Base-by-base conservation (phyloP, 2,329 filamentous ascomycete genomes). In the Pseudogymnoascus pannorum region DNA sequence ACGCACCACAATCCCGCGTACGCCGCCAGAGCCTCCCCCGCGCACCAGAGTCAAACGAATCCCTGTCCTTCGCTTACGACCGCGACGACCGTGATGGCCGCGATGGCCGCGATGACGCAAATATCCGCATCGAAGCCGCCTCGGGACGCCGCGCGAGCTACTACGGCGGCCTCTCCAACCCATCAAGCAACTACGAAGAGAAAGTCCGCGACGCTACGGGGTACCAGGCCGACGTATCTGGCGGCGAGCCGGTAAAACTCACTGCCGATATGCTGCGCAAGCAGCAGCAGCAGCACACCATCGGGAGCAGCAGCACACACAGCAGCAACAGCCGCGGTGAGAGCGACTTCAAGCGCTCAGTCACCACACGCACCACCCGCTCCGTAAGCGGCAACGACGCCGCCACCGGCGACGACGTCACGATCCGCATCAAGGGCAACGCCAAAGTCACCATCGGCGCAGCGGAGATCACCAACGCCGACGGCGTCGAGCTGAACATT, bases 291-390 rank as follows among this genome's bases (percentile, higher is more conserved):
- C n/a, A n/a, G n/a, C n/a, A n/a, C 76, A 77, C 74, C 64, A 78
- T 75, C 62, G 77, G 75, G 5, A 83, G 79, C 74, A 84, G 80
- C 68, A 85, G 80, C 38, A 86, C 78, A 59, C 79, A 79, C 65
- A 86, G 80, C 76, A 85, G 78, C 64, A 79, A 72, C 20, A 87
- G 84, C 69, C 83, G 78, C 44, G 85, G 87, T 66, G 84, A 87
- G 62, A 87, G 84, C 72, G 84, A 86, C 61, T 85, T 81, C 71
- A 79, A 79, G 65, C 81, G 81, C 64, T 86, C 83, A 60, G 82
- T 81, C 26, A 84, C 84, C 0, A 87, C 84, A 11, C 79, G 82
- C 40, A 83, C 84, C 8, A 87, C 84, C 3, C 62, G 70, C 60
- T 71, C 68, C 60, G 36, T 44, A 5, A 58, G 29, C 29, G 66